Base-by-base conservation (phyloP, 306 rosid genomes). In the Nissolia schottii region DNA sequence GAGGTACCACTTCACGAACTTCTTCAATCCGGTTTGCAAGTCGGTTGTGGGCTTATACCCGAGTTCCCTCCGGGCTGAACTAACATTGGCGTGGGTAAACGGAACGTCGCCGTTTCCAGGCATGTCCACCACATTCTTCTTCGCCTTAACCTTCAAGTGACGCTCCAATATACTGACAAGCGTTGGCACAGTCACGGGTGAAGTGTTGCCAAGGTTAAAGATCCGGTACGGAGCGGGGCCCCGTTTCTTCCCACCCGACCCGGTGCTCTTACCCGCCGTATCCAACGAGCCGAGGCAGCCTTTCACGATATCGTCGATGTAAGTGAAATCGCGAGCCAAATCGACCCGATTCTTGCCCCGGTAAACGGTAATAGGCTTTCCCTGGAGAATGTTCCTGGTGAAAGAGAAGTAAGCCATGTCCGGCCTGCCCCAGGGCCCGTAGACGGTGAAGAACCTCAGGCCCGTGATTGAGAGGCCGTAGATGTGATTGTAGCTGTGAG, bases 51-150 rank as follows among this genome's bases (percentile, higher is more conserved):
- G 98, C 67, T 84, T 93, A 15, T 90, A 93, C 81, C 93, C 96
- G 79, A 93, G 49, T 59, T 84, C 89, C 7, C 76, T 78, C 24
- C 89, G 79, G 64, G 98, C 98, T 46, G 25, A 78, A 23, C 89
- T 90, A 0, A 87, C 85, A 31, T 93, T 93, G 6, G 98, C 97
- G 35, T 90, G 98, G 0, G 98, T 93, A 43, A 79, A 93, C 11
- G 97, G 98, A 64, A 93, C 98, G 82, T 93, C 97, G 10, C 98
- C 96, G 87, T 93, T 93, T 78, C 96, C 98, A 0, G 96, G 97
- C 98, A 93, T 93, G 1, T 93, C 98, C 71, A 93, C 87, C 0
- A 88, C 3, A 14, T 84, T 87, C 85, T 84, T 85, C 93, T 87
- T 93, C 2, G 98, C 98, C 76, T 88, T 88, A 60, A 49, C 81